Evolutionary conservation across 2,329 filamentous ascomycete genomes (phyloP), one percentile per base, ranked within the genome.

Genomic region (Sporothrix globosa): DNA sequence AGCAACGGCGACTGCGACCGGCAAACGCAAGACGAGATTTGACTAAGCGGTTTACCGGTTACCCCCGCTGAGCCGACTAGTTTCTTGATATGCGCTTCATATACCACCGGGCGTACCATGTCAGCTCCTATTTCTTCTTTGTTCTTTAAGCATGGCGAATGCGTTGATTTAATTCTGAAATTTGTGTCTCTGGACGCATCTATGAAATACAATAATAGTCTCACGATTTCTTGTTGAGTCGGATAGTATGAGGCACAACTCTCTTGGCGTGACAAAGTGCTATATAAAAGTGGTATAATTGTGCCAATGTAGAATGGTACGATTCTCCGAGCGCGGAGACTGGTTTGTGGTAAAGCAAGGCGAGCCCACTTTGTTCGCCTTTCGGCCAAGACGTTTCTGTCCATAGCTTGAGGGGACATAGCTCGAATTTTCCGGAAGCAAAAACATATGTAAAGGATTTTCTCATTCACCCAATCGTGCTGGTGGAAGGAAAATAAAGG

Each of bases 11-110:
- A 34, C 67, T 21, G 70, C 74, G 27, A 79, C 67, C 21, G 73
- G 74, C 4, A 80, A 79, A 71, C 76, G 79, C 63, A 80, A 79
- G 74, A 76, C 78, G 56, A 77, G 79, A 53, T 80, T 80, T 63
- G 79, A 80, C 69, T 69, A 19, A 56, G 21, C 10, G n/a, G 4
- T 21, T 9, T 21, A 41, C 19, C 34, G 4, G 13, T 9, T 21
- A 41, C 19, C 34, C 6, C 6, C 7, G 34, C 34, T 34, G 34
- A 34, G 6, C 34, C 7, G 5, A 34, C 34, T 34, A 9, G 5
- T 34, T 4, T 34, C 9, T 34, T 34, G 3, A 34, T 9, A 34
- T 34, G 3, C 34, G 34, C 34, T 34, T 34, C 7, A 34, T 9
- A 34, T 34, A 7, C 34, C 34, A 34, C 34, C 7, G 34, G 3